A percentile compares a stretch with the other conserved stretches of the same genome.
Evolutionary conservation across 2,329 filamentous ascomycete genomes (phyloP).

Genomic region (Pseudogymnoascus sp.): DNA sequence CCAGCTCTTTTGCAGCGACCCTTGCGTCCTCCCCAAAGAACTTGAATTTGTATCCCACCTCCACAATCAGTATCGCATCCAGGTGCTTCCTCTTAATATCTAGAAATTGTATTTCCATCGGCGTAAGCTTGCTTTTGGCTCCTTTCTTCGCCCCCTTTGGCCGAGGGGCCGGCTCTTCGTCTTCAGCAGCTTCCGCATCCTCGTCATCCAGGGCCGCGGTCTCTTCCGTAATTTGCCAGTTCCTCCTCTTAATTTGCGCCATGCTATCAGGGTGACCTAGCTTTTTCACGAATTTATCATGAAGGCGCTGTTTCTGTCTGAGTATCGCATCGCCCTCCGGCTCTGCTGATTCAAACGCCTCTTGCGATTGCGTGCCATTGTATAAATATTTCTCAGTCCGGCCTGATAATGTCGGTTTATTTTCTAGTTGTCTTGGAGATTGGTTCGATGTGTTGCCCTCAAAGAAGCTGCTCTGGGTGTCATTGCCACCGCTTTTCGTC

Average conservation of each 20-base stretch:
- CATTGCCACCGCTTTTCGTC: constrained; percentile 35
- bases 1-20: constrained; percentile 78
- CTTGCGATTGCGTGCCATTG: constrained; percentile 29
- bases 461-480: constrained; percentile 34
- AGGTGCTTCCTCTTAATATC: constrained; percentile 88
- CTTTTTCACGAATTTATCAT: constrained; percentile 81
- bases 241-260: constrained; percentile 54
- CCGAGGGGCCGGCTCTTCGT: constrained; percentile 45
- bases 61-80: constrained; percentile 83
- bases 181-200: constrained; percentile 52
- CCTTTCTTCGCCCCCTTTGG: constrained; percentile 59
- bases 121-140: constrained; percentile 74
- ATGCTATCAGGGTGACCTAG: constrained; percentile 80
- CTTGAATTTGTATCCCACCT: constrained; percentile 96
- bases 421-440: constrained; percentile 19
- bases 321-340: constrained; percentile 45
- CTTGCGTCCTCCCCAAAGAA: constrained; percentile 96
- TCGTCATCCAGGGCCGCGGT: constrained; percentile 38
- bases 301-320: constrained; percentile 61
- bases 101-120: constrained; percentile 86
- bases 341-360: constrained; percentile 29
- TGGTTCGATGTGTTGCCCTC: constrained; percentile 33
- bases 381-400: constrained; percentile 49
- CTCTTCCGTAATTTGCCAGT: constrained; percentile 47
- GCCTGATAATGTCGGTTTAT: constrained; percentile 26